phyloP scores from a whole-genome alignment of 116 monocot genomes.

The Posidonia oceanica region DNA sequence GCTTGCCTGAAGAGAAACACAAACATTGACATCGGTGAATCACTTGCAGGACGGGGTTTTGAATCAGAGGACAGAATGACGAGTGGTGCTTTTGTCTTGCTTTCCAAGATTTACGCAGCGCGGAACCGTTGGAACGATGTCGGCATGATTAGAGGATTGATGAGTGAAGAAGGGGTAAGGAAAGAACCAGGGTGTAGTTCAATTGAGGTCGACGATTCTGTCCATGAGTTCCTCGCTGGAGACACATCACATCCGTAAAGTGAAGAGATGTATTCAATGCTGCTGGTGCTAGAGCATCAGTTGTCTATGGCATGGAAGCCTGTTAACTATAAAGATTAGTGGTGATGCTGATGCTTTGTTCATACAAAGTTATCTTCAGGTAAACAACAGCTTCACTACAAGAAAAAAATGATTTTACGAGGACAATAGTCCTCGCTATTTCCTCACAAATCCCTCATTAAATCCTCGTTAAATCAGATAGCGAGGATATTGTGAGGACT shows the following conservation, averaged over 20 bases:
- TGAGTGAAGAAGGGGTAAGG: slow-evolving; percentile 42
- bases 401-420: no score
- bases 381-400: no score
- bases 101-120: slow-evolving; percentile 55
- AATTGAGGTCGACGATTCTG: slow-evolving; percentile 42
- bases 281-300: slow-evolving; percentile 7
- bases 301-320: not conserved
- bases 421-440: no score
- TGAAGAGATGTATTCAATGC: slow-evolving; percentile 37
- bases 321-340: not conserved
- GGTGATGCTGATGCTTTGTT: not conserved
- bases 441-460: no score
- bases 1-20: slow-evolving; percentile 45
- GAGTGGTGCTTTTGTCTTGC: slow-evolving; percentile 45
- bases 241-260: slow-evolving; percentile 44
- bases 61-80: slow-evolving; percentile 15
- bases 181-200: slow-evolving; percentile 74
- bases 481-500: no score
- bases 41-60: slow-evolving; percentile 24
- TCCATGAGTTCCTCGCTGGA: slow-evolving; percentile 70
- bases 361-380: no score
- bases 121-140: slow-evolving; percentile 66
- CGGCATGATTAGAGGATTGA: slow-evolving; percentile 29
- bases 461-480: no score
- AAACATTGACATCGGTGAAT: slow-evolving; percentile 27